These are phyloP conservation scores for Trametes sanguinea DNA, from an alignment of 768 basidiomycete genomes.

Conservation along the genomic window DNA sequence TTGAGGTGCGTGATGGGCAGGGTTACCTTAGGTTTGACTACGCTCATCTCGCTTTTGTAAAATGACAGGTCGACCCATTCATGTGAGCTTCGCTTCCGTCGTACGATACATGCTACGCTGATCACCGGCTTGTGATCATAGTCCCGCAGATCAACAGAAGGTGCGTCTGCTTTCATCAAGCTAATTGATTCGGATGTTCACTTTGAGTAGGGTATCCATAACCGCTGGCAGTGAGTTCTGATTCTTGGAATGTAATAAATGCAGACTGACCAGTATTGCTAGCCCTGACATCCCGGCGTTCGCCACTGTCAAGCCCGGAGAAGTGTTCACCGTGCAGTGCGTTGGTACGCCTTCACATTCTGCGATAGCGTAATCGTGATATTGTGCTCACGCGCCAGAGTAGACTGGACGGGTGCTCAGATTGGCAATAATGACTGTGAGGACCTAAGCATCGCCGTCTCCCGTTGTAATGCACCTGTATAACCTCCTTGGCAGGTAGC, in stretches of 20 bases:
- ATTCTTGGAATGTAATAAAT: constrained; percentile 38
- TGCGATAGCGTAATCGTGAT: not conserved
- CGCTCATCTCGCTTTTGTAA: not conserved
- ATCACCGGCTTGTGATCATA: constrained; percentile 22
- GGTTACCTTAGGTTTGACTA: not conserved
- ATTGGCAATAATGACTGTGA: constrained; percentile 74
- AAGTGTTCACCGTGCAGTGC: constrained; percentile 74
- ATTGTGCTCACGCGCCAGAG: not conserved
- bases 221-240: constrained; percentile 76
- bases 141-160: constrained; percentile 58
- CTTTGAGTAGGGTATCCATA: constrained; percentile 55
- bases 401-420: constrained; percentile 80
- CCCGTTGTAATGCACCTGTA: not conserved
- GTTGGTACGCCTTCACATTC: constrained; percentile 46
- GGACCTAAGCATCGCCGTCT: constrained; percentile 22
- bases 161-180: constrained; percentile 34
- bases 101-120: not conserved
- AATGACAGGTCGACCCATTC: constrained; percentile 66
- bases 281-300: not conserved
- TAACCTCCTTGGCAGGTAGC: constrained; percentile 41
- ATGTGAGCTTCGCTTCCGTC: constrained; percentile 43
- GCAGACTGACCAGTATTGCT: constrained; percentile 19
- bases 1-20: constrained; percentile 47
- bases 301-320: constrained; percentile 8
- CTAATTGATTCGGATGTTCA: not conserved